phyloP scores from a whole-genome alignment of 2,329 filamentous ascomycete genomes.

The Aspergillus hiratsukae region DNA sequence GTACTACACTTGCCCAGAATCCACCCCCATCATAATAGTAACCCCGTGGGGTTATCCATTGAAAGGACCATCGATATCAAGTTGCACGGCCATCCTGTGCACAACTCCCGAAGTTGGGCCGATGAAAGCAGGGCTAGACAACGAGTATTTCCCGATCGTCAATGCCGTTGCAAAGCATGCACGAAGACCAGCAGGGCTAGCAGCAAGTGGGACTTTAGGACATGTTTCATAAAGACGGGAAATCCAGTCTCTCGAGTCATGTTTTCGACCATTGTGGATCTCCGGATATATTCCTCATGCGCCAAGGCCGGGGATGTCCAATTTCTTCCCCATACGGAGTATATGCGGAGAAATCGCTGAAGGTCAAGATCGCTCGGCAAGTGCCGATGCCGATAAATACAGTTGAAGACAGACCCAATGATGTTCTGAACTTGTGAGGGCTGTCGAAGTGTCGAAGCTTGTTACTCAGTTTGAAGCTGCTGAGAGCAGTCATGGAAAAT shows the following conservation, averaged over 20 bases:
- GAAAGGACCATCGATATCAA: background rate
- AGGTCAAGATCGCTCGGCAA: background rate
- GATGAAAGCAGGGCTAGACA: background rate
- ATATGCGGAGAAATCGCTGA: conserved; percentile 3
- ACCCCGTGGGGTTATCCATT: background rate
- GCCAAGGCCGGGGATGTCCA: conserved; percentile 6
- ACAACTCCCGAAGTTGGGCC: conserved; percentile 2
- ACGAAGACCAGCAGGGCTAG: background rate
- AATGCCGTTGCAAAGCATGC: background rate
- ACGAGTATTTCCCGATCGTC: background rate
- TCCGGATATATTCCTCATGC: background rate
- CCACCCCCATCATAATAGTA: background rate
- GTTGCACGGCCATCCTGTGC: background rate
- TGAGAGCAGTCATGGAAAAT: background rate
- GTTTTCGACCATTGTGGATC: background rate
- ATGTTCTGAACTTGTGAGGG: too few species aligned
- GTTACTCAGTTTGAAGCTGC: background rate
- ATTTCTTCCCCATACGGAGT: conserved; percentile 1
- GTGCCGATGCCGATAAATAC: background rate
- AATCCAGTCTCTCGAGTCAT: background rate
- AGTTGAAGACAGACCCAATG: background rate
- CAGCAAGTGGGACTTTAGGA: background rate
- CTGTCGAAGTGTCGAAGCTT: background rate
- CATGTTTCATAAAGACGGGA: background rate
- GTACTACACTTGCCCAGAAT: background rate